Base-by-base conservation (phyloP, 441 rosid genomes). In the Erodium moschatum region DNA sequence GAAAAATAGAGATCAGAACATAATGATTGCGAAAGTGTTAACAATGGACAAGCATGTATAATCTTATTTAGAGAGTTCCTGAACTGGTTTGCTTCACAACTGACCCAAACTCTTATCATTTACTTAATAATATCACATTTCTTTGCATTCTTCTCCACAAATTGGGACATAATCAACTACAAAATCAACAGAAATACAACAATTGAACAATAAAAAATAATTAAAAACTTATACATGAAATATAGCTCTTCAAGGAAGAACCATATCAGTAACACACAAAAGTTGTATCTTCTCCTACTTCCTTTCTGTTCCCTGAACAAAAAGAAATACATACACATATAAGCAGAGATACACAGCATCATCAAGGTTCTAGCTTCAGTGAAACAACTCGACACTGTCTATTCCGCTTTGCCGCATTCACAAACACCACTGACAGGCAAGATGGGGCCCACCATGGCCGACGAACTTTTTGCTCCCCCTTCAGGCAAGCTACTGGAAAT, bases 401-500 rank as follows among this genome's bases (percentile, higher is more conserved):
- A 85, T 89, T 91, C 77, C 91, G 96, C 81, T 87, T 89, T 27
- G 95, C 97, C 35, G 81, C 89, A 83, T 91, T 94, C 69, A 83
- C 86, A 77, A 89, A 91, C 65, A 91, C 81, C 70, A 83, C 78
- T 0, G 96, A 87, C 35, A 94, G 87, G 81, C 96, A 94, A 4
- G 97, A 84, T 0, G 96, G 97, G 24, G 96, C 99, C 99, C 97
- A 94, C 97, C 99, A 91, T 63, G 97, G 99, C 66, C 92, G 80
- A 70, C 92, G 88, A 66, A 94, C 94, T 71, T 89, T 89, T 76
- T 94, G 99, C 70, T 94, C 99, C 35, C 99, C 99, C 80, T 94
- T 91, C 78, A 94, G 81, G 81, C 97, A 94, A 70, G 99, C 99
- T 84, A 94, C 97, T 91, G 84, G 27, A 3, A 67, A 24, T 24